These are phyloP conservation scores for Suillus lakei DNA, from an alignment of 768 basidiomycete species.

Conservation along the genomic window DNA sequence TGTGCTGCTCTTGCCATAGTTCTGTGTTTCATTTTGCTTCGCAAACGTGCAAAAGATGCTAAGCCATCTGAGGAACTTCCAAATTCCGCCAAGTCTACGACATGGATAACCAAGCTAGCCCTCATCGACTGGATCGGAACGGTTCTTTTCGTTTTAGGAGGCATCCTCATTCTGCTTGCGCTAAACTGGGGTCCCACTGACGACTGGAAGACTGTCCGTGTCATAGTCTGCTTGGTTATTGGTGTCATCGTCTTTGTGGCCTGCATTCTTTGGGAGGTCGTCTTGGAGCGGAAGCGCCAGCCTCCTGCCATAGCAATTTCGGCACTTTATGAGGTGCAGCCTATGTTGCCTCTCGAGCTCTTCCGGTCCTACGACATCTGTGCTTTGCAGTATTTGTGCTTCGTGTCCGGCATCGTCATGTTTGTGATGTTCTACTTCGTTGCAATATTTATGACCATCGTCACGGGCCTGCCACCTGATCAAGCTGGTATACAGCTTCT, in stretches of 20 bases:
- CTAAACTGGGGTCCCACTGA: slow-evolving; percentile 55
- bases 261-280: slow-evolving; percentile 49
- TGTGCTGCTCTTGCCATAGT: slow-evolving; percentile 39
- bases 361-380: slow-evolving; percentile 49
- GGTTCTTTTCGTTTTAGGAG: slow-evolving; percentile 45
- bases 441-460: slow-evolving; percentile 54
- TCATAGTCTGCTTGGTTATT: slow-evolving; percentile 52
- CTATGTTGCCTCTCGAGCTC: slow-evolving; percentile 52
- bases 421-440: slow-evolving; percentile 60
- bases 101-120: slow-evolving; percentile 33
- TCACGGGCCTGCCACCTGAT: slow-evolving; percentile 43
- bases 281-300: slow-evolving; percentile 36
- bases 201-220: slow-evolving; percentile 45
- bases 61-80: slow-evolving; percentile 20
- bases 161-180: slow-evolving; percentile 52
- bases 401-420: slow-evolving; percentile 52
- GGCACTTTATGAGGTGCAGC: slow-evolving; percentile 35
- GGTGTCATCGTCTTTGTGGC: slow-evolving; percentile 46
- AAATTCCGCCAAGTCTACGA: slow-evolving; percentile 4
- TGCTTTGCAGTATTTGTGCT: slow-evolving; percentile 41
- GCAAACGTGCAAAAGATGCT: slow-evolving; percentile 31
- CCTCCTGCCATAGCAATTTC: not conserved
- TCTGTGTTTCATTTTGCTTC: slow-evolving; percentile 47
- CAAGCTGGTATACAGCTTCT: slow-evolving; percentile 52
- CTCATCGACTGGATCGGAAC: slow-evolving; percentile 55